Conservation (phyloP, 805 yeast genomes). For the Yarrowia deformans region DNA sequence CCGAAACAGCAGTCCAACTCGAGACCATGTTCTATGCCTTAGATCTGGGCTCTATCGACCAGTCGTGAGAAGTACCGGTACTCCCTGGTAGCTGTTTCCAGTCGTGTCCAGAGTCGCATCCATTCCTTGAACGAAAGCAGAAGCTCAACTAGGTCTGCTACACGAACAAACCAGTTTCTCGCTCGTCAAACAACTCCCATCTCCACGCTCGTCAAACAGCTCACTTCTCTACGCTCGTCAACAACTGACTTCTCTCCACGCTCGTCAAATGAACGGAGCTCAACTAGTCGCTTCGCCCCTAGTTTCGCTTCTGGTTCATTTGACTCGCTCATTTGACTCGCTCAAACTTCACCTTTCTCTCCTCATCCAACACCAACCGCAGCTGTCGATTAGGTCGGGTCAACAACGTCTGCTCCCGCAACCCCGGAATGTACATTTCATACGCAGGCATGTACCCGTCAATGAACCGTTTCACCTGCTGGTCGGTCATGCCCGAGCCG, state of each 20-base stretch:
- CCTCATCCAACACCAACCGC: constrained; percentile 40
- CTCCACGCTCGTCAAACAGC: too few species aligned
- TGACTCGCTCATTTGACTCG: constrained; percentile 4
- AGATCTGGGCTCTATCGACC: too few species aligned
- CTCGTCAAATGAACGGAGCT: background rate
- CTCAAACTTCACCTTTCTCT: constrained; percentile 39
- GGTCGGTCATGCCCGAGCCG: constrained; percentile 85
- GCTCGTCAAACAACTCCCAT: too few species aligned
- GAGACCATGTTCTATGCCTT: background rate
- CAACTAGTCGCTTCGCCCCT: background rate
- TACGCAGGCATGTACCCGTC: constrained; percentile 89
- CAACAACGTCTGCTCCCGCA: constrained; percentile 39
- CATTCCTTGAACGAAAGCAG: too few species aligned
- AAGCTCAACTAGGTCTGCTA: too few species aligned
- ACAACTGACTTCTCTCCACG: too few species aligned
- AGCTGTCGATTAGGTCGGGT: constrained; percentile 34
- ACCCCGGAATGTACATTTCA: constrained; percentile 58
- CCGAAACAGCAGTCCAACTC: background rate
- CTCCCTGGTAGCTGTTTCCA: too few species aligned
- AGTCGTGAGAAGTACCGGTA: too few species aligned
- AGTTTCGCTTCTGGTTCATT: background rate
- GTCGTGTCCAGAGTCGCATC: too few species aligned
- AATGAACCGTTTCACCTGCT: constrained; percentile 70
- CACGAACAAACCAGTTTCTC: too few species aligned
- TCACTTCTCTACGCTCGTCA: too few species aligned